Evolutionary conservation across 2,329 filamentous ascomycete species (phyloP), one percentile per base, ranked within the genome.

Genomic region (Monascus ruber): DNA sequence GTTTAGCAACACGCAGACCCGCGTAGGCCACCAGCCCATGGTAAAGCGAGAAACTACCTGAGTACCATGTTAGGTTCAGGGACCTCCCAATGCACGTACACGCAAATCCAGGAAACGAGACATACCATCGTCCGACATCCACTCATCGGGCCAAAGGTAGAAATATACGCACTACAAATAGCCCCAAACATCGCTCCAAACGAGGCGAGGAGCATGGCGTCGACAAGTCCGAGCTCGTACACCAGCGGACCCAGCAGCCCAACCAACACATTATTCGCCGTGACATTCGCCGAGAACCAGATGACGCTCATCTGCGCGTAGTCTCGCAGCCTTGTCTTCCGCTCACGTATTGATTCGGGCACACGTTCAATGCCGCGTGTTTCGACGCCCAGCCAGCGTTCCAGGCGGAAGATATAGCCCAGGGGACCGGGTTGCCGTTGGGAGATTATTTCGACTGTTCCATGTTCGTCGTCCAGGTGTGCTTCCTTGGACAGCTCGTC

Each of bases 291-390:
- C 24, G 48, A 49, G 41, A 56, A 55, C 55, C 55, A 58, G 8
- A 59, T 36, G 32, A 48, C 36, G 31, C 47, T 36, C 47, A 53
- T 55, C 35, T 55, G 51, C 39, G 53, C 31, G 37, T 52, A 53
- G 25, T 49, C 47, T 1, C 36, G 44, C 5, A 44, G 37, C n/a
- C 58, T 53, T n/a, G 56, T 56, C 36, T 69, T 53, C 37, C 67
- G 63, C 35, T 72, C 68, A 47, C 75, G 68, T 6, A 70, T 54
- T 0, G 63, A 54, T 35, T 69, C 63, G 17, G 17, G 17, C 0
- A 77, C 72, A 7, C 73, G 66, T 49, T 74, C 64, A 31, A 77
- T 75, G 7, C 74, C 74, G 29, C 74, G 68, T 1, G 67, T 63
- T 51, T 77, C 74, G 17, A 17, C 17, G 17, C 17, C 17, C 17